These are phyloP conservation scores for Pythium volutum DNA, from an alignment of 352 stramenopile genomes.

Conservation along the genomic window DNA sequence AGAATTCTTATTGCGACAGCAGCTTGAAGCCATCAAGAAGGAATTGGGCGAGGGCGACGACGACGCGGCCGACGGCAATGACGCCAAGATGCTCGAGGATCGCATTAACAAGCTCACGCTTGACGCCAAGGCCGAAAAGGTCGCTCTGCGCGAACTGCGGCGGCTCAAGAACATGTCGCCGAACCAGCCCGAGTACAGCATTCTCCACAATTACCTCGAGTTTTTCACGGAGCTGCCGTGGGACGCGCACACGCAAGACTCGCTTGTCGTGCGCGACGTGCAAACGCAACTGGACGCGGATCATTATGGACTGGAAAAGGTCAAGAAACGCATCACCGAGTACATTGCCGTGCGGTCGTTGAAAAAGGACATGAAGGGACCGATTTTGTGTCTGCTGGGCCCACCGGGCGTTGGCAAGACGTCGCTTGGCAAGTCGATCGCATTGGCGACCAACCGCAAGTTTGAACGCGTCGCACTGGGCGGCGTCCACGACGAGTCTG, in stretches of 20 bases:
- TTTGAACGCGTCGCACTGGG: constrained; percentile 77
- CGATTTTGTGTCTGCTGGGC: constrained; percentile 87
- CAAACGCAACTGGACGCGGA: constrained; percentile 69
- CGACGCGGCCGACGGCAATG: constrained; percentile 35
- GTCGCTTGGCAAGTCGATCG: constrained; percentile 78
- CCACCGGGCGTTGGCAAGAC: constrained; percentile 86
- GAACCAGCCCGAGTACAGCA: constrained; percentile 72
- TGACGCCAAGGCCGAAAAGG: constrained; percentile 51
- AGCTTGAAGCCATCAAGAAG: constrained; percentile 99
- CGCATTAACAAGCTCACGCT: constrained; percentile 50
- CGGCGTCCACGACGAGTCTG: constrained; percentile 78
- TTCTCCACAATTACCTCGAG: constrained; percentile 81
- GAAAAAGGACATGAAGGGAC: constrained; percentile 78
- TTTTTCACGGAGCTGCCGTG: constrained; percentile 78
- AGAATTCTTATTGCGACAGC: constrained; percentile 96
- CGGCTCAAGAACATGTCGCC: constrained; percentile 76
- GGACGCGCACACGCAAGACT: constrained; percentile 52
- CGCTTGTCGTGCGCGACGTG: constrained; percentile 48
- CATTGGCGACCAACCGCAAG: constrained; percentile 63
- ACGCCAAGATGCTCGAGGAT: constrained; percentile 62
- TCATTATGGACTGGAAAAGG: constrained; percentile 80
- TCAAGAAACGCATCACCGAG: constrained; percentile 85
- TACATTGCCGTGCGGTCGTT: constrained; percentile 84
- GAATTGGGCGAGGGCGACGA: constrained; percentile 87
- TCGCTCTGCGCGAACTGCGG: constrained; percentile 55